Conservation (phyloP, 148 eudicot species). For the Fallopia convolvulus region DNA sequence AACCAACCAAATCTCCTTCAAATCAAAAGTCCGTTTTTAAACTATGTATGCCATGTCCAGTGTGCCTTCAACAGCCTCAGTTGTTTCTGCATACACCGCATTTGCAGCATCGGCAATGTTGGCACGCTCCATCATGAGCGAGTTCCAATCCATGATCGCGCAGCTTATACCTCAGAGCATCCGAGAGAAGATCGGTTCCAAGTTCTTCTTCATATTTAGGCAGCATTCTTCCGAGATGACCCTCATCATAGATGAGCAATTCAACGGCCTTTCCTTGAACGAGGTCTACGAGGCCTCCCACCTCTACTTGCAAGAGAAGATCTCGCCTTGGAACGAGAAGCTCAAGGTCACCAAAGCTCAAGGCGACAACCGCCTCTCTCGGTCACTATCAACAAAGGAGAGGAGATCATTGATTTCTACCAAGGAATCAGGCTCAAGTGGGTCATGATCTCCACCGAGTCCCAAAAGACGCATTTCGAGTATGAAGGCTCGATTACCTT, state of each 20-base stretch:
- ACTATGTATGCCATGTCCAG: not conserved
- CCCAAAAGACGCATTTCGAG: not conserved
- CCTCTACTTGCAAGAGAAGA: slow-evolving; percentile 10
- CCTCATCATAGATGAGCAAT: slow-evolving; percentile 9
- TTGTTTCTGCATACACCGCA: slow-evolving; percentile 9
- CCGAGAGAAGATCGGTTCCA: slow-evolving; percentile 1
- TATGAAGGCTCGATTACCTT: not conserved
- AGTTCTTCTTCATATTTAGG: not conserved
- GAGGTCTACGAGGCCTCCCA: slow-evolving; percentile 12
- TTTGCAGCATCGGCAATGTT: slow-evolving; percentile 14
- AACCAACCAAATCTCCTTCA: not conserved
- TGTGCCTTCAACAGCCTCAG: slow-evolving; percentile 13
- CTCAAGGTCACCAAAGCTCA: slow-evolving; percentile 13
- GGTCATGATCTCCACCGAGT: slow-evolving; percentile 1
- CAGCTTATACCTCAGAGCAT: slow-evolving; percentile 6
- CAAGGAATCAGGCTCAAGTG: slow-evolving; percentile 7
- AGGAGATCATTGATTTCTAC: slow-evolving; percentile 14
- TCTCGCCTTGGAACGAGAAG: slow-evolving; percentile 9
- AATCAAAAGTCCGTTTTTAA: not conserved
- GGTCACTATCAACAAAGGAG: slow-evolving; percentile 12
- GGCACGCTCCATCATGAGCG: not conserved
- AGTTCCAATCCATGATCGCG: not conserved
- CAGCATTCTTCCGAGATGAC: not conserved
- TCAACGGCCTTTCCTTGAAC: slow-evolving; percentile 8
- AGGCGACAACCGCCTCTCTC: not conserved